Conservation (phyloP, 495 filamentous ascomycete species). For the Aspergillus sclerotioniger region DNA sequence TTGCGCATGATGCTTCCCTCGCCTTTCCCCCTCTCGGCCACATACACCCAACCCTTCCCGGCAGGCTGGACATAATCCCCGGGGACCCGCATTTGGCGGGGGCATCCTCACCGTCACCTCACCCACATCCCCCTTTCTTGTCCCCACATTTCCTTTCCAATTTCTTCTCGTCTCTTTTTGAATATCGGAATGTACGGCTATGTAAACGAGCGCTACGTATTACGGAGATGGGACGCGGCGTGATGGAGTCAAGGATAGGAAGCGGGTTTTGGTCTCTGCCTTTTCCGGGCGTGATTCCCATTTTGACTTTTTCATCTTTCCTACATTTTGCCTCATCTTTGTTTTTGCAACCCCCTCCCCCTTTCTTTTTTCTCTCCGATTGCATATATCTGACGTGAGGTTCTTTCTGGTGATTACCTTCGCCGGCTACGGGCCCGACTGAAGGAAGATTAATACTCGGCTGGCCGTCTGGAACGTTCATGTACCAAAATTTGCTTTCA, state of each 20-base stretch:
- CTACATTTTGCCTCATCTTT: too few relatives aligned
- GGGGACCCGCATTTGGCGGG: neutral
- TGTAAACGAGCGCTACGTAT: slow-evolving; percentile 12
- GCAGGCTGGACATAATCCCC: slow-evolving; percentile 11
- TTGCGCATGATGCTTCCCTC: neutral
- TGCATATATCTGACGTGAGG: slow-evolving; percentile 28
- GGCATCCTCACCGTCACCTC: neutral
- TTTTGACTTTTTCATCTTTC: slow-evolving; percentile 5
- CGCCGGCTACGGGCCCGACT: neutral
- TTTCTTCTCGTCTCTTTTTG: neutral
- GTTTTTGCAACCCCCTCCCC: too few relatives aligned
- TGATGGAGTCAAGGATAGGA: slow-evolving; percentile 15
- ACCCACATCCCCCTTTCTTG: neutral
- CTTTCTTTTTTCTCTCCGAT: slow-evolving; percentile 12
- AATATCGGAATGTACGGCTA: slow-evolving; percentile 21
- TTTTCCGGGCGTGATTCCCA: neutral
- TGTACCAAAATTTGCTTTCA: slow-evolving; percentile 5
- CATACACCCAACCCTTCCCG: slow-evolving; percentile 1
- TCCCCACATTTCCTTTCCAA: neutral
- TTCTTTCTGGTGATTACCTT: neutral
- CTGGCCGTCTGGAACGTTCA: slow-evolving; percentile 12
- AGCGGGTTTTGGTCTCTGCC: neutral
- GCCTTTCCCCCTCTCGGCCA: slow-evolving; percentile 1
- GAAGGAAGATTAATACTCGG: slow-evolving; percentile 14
- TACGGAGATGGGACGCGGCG: slow-evolving; percentile 16